phyloP scores from a whole-genome alignment of 2,329 filamentous ascomycete species.

The Colletotrichum somersetense region DNA sequence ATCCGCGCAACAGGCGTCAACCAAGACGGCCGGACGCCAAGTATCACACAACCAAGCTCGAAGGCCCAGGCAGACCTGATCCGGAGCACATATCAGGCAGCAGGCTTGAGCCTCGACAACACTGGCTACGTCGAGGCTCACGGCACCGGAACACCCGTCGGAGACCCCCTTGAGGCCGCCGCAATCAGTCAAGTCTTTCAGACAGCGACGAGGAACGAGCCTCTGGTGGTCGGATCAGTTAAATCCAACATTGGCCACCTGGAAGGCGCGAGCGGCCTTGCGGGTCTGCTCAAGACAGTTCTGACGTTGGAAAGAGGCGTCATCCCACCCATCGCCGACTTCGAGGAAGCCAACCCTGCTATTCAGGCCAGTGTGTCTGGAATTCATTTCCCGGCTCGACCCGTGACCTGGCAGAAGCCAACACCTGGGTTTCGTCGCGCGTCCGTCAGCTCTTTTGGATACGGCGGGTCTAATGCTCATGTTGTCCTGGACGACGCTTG shows the following conservation, averaged over 20 bases:
- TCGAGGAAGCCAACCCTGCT: background rate
- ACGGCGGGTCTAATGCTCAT: slow-evolving; percentile 69
- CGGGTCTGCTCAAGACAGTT: background rate
- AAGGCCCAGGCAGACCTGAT: slow-evolving; percentile 66
- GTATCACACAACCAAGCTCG: slow-evolving; percentile 69
- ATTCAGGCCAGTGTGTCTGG: background rate
- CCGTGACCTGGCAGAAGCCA: slow-evolving; percentile 54
- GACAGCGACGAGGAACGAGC: slow-evolving; percentile 48
- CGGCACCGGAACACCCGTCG: slow-evolving; percentile 70
- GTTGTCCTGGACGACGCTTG: slow-evolving; percentile 55
- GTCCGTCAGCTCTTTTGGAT: slow-evolving; percentile 70
- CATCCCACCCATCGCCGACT: background rate
- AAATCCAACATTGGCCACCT: slow-evolving; percentile 53
- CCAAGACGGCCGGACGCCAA: slow-evolving; percentile 69
- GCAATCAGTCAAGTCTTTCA: slow-evolving; percentile 58
- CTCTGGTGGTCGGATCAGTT: slow-evolving; percentile 63
- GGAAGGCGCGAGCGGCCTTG: background rate
- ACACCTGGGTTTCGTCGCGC: slow-evolving; percentile 58
- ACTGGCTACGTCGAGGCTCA: slow-evolving; percentile 69
- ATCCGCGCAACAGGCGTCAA: slow-evolving; percentile 66
- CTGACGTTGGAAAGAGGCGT: background rate
- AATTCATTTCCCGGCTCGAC: background rate
- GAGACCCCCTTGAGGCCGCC: slow-evolving; percentile 64
- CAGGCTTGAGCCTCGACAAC: slow-evolving; percentile 55
- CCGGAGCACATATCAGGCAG: slow-evolving; percentile 59